Conservation (phyloP, 441 rosid species). For the Erodium texanum region DNA sequence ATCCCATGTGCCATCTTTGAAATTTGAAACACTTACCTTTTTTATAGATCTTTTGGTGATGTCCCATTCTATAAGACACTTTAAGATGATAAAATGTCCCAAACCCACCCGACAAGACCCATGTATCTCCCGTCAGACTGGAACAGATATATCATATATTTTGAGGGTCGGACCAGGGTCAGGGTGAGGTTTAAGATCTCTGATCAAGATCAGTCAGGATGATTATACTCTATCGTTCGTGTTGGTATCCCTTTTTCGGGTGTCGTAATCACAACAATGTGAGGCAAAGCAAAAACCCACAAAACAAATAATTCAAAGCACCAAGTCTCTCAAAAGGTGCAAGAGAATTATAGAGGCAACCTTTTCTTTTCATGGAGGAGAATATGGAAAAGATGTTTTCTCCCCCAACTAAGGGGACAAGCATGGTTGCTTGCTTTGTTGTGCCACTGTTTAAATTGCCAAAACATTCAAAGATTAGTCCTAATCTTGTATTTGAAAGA, state of each 20-base stretch:
- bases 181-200: too few species aligned
- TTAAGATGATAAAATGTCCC: too few species aligned
- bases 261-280: too few species aligned
- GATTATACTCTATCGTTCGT: too few species aligned
- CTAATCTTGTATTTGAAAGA: neutral
- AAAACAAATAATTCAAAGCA: slow-evolving; percentile 19
- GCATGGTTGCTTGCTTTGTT: slow-evolving; percentile 24
- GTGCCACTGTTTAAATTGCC: slow-evolving; percentile 14
- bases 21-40: neutral
- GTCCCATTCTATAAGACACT: too few species aligned
- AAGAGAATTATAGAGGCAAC: slow-evolving; percentile 4
- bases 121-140: too few species aligned
- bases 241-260: too few species aligned
- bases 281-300: slow-evolving; percentile 9
- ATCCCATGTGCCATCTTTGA: slow-evolving; percentile 11
- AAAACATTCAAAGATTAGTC: neutral
- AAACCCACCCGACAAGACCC: too few species aligned
- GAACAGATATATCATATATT: too few species aligned
- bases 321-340: neutral
- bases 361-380: slow-evolving; percentile 16
- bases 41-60: too few species aligned
- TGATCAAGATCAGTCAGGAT: too few species aligned
- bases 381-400: slow-evolving; percentile 18
- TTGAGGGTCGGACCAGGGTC: too few species aligned
- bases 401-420: slow-evolving; percentile 26